Percentiles rank a stretch among this genome's conserved stretches.
These are phyloP conservation scores for Fomitopsis palustris DNA, from an alignment of 1,284 basidiomycete genomes.

Conservation along the genomic window DNA sequence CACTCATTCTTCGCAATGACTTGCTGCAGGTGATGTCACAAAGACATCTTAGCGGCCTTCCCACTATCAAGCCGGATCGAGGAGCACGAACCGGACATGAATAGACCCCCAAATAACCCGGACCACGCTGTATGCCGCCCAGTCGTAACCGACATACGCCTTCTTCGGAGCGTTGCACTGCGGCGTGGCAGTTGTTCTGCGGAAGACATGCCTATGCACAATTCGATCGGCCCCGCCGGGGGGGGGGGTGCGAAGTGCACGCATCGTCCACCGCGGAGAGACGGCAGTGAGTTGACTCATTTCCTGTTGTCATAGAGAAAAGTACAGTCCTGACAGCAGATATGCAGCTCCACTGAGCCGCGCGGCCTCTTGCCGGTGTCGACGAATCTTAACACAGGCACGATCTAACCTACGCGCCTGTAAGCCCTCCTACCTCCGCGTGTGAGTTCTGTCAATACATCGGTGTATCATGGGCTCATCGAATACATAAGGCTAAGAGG, in stretches of 20 bases:
- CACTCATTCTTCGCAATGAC: background rate
- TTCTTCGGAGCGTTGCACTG: background rate
- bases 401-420: background rate
- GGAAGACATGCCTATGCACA: too few relatives aligned
- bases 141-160: background rate
- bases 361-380: background rate
- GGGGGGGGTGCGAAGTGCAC: too few relatives aligned
- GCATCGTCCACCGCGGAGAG: background rate
- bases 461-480: background rate
- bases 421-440: conserved; percentile 1
- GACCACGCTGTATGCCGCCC: background rate
- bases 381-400: background rate
- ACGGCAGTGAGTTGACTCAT: background rate
- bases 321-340: background rate
- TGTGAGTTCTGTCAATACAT: background rate
- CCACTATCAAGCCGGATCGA: background rate
- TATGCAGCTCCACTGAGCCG: background rate
- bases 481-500: background rate
- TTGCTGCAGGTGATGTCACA: background rate
- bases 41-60: too few relatives aligned
- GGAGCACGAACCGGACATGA: background rate
- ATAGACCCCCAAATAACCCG: background rate
- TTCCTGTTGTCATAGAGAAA: background rate
- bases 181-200: too few relatives aligned
- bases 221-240: too few relatives aligned